These are phyloP conservation scores for Lasiodiplodia citricola DNA, from an alignment of 2,329 filamentous ascomycete genomes.

Conservation along the genomic window DNA sequence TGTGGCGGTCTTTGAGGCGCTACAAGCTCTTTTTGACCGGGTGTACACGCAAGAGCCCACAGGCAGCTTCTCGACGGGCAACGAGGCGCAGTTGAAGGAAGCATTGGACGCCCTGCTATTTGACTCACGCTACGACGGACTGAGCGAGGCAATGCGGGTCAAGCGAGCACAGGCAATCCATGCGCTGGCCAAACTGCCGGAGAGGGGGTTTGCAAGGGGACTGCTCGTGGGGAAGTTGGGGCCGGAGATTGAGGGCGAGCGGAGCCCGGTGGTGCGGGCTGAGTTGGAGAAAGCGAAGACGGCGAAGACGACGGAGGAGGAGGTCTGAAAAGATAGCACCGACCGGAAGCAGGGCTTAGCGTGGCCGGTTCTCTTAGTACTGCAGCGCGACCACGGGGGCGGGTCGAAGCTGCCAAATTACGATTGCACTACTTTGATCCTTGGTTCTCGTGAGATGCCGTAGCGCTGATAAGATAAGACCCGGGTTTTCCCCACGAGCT, in stretches of 20 bases:
- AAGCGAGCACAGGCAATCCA: constrained; percentile 37
- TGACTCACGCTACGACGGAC: constrained; percentile 34
- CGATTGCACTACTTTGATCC: no score
- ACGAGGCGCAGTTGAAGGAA: constrained; percentile 27
- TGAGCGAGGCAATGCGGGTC: constrained; percentile 37
- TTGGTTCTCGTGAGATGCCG: no score
- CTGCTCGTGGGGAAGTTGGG: constrained; percentile 30
- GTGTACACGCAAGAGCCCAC: background rate
- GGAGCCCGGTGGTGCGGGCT: constrained; percentile 32
- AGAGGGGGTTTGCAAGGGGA: constrained; percentile 29
- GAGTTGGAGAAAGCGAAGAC: constrained; percentile 32
- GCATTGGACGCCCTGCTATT: constrained; percentile 34
- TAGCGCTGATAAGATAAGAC: constrained; percentile 9
- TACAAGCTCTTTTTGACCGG: constrained; percentile 33
- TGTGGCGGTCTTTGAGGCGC: constrained; percentile 33
- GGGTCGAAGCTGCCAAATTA: background rate
- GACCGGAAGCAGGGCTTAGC: background rate
- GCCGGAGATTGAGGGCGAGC: constrained; percentile 32
- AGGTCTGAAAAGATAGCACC: background rate
- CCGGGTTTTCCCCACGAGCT: background rate
- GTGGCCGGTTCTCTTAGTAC: background rate
- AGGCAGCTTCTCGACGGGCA: constrained; percentile 13
- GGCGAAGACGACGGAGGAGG: constrained; percentile 15
- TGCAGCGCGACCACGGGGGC: background rate
- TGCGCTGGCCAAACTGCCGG: constrained; percentile 29